Evolutionary conservation across 2,329 filamentous ascomycete genomes (phyloP).

Genomic region (Trichoderma harzianum): DNA sequence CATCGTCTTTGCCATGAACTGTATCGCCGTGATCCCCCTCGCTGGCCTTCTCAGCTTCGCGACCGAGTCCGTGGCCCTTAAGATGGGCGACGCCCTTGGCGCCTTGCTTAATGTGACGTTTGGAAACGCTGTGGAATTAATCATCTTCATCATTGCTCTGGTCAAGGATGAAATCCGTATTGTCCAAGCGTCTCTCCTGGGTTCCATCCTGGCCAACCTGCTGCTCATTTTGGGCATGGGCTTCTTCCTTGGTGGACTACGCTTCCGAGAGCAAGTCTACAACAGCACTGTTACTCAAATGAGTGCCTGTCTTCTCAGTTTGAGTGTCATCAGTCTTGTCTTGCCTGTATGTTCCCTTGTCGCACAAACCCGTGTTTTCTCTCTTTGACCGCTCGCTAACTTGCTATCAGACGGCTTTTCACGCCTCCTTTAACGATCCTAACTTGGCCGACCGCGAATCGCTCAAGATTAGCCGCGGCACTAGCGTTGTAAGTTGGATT

Average conservation of each 20-base stretch:
- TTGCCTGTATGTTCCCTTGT: constrained; percentile 59
- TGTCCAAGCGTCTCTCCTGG: constrained; percentile 84
- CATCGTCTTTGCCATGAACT: constrained; percentile 70
- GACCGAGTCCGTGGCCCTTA: constrained; percentile 70
- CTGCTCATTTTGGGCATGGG: constrained; percentile 89
- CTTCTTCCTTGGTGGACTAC: constrained; percentile 80
- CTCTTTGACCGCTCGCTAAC: constrained; percentile 31
- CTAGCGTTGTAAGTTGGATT: constrained; percentile 65
- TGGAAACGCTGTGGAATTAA: constrained; percentile 75
- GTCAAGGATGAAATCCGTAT: constrained; percentile 83
- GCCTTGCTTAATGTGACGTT: constrained; percentile 74
- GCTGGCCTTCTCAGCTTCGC: constrained; percentile 69
- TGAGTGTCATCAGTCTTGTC: constrained; percentile 85
- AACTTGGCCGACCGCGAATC: constrained; percentile 64
- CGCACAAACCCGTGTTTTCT: background rate
- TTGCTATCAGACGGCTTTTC: constrained; percentile 70
- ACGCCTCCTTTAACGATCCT: constrained; percentile 72
- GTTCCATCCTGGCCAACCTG: constrained; percentile 85
- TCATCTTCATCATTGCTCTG: constrained; percentile 78
- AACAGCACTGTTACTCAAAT: constrained; percentile 95
- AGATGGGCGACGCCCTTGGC: constrained; percentile 69
- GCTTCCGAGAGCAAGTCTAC: constrained; percentile 89
- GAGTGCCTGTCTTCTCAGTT: constrained; percentile 86
- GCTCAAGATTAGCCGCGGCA: constrained; percentile 82
- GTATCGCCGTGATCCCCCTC: constrained; percentile 70